phyloP scores from a whole-genome alignment of 495 filamentous ascomycete species.

The Aspergillus heteromorphus region DNA sequence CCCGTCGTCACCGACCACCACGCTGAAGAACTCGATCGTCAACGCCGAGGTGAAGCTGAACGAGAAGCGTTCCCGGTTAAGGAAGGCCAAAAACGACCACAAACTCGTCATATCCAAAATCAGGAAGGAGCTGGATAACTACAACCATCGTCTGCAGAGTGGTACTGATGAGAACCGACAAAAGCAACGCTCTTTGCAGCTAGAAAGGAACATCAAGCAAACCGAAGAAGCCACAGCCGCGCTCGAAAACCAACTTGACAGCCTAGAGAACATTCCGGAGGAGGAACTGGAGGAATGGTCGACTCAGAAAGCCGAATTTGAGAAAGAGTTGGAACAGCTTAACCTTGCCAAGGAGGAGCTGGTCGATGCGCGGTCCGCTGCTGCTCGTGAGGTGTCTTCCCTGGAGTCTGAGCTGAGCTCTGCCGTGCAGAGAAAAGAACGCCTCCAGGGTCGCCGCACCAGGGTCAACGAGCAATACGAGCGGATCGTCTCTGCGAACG shows the following conservation, averaged over 20 bases:
- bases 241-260: conserved; percentile 60
- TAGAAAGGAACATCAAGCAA: conserved; percentile 74
- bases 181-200: conserved; percentile 69
- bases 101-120: conserved; percentile 62
- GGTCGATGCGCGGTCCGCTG: conserved; percentile 54
- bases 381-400: conserved; percentile 57
- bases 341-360: conserved; percentile 55
- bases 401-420: conserved; percentile 62
- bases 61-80: conserved; percentile 70
- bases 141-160: conserved; percentile 60
- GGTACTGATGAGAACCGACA: conserved; percentile 78
- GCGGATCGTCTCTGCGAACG: conserved; percentile 70
- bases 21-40: conserved; percentile 79
- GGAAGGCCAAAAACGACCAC: conserved; percentile 73
- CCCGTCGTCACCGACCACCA: conserved; percentile 83
- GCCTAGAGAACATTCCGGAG: conserved; percentile 61
- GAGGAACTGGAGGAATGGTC: conserved; percentile 58
- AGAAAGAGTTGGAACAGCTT: conserved; percentile 58
- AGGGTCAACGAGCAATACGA: conserved; percentile 76
- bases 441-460: conserved; percentile 66
- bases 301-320: conserved; percentile 54
- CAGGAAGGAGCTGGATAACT: conserved; percentile 76
- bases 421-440: conserved; percentile 70
- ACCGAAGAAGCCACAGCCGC: conserved; percentile 67
- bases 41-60: conserved; percentile 71